phyloP scores from a whole-genome alignment of 2,329 filamentous ascomycete genomes.

The Calcarisporium arbuscula region DNA sequence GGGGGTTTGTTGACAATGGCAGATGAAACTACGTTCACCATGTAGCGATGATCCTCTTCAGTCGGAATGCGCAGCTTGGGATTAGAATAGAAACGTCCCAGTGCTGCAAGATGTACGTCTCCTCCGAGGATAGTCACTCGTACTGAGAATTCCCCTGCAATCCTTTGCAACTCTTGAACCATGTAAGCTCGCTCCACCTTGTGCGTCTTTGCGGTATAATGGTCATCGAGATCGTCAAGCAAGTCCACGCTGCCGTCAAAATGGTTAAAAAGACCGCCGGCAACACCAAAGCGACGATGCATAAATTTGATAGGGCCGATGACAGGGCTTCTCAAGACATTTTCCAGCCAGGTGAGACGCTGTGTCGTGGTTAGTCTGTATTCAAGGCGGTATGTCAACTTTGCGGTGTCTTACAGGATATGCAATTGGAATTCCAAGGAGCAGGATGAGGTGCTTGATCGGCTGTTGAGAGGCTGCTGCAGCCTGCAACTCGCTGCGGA shows the following conservation, averaged over 20 bases:
- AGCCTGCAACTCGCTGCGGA: slow-evolving; percentile 65
- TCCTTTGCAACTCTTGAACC: slow-evolving; percentile 72
- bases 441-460: slow-evolving; percentile 80
- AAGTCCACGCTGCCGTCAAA: slow-evolving; percentile 94
- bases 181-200: slow-evolving; percentile 79
- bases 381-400: neutral
- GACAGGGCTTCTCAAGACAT: slow-evolving; percentile 77
- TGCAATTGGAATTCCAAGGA: slow-evolving; percentile 81
- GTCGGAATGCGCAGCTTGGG: slow-evolving; percentile 70
- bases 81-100: slow-evolving; percentile 93
- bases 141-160: slow-evolving; percentile 80
- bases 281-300: slow-evolving; percentile 82
- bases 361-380: slow-evolving; percentile 20
- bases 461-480: slow-evolving; percentile 63
- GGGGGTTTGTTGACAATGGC: slow-evolving; percentile 95
- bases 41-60: slow-evolving; percentile 84
- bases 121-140: slow-evolving; percentile 89
- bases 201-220: slow-evolving; percentile 89
- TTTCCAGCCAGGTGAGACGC: slow-evolving; percentile 94
- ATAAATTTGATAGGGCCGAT: slow-evolving; percentile 85
- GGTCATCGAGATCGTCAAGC: slow-evolving; percentile 87
- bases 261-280: slow-evolving; percentile 82
- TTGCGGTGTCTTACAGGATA: slow-evolving; percentile 54
- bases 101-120: slow-evolving; percentile 85
- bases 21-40: slow-evolving; percentile 89